These are phyloP conservation scores for Pyrus communis DNA, from an alignment of 306 rosid genomes.

Conservation along the genomic window DNA sequence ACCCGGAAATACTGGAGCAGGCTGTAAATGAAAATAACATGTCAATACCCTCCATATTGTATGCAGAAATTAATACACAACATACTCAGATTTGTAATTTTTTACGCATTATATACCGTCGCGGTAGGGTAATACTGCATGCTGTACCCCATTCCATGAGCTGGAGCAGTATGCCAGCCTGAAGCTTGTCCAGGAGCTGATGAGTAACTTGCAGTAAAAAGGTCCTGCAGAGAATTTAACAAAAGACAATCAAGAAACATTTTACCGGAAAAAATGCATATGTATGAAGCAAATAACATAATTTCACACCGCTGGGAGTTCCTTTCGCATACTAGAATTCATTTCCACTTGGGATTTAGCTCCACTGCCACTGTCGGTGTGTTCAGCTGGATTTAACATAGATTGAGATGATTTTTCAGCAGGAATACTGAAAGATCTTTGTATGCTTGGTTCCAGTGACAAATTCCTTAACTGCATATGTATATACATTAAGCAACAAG, in stretches of 20 bases:
- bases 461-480: constrained; percentile 24
- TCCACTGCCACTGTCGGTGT: constrained; percentile 9
- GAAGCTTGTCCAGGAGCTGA: constrained; percentile 34
- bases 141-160: constrained; percentile 44
- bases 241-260: background rate
- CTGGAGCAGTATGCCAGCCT: constrained; percentile 51
- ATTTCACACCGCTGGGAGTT: constrained; percentile 60
- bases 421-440: constrained; percentile 27
- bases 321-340: constrained; percentile 41
- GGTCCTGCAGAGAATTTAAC: constrained; percentile 53
- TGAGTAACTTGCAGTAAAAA: constrained; percentile 46
- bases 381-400: constrained; percentile 33
- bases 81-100: background rate
- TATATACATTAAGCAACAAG: constrained; percentile 10
- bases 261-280: background rate
- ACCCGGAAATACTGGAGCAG: constrained; percentile 27
- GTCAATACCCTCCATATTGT: constrained; percentile 7
- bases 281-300: background rate
- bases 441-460: constrained; percentile 13
- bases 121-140: constrained; percentile 51
- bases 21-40: constrained; percentile 37
- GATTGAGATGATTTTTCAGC: constrained; percentile 26
- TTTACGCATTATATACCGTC: constrained; percentile 26
- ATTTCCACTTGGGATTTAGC: constrained; percentile 30
- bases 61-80: background rate